Percentiles rank a stretch among this genome's conserved stretches.
Conservation (phyloP, 768 basidiomycete species). For the Udeniomyces megalosporus region DNA sequence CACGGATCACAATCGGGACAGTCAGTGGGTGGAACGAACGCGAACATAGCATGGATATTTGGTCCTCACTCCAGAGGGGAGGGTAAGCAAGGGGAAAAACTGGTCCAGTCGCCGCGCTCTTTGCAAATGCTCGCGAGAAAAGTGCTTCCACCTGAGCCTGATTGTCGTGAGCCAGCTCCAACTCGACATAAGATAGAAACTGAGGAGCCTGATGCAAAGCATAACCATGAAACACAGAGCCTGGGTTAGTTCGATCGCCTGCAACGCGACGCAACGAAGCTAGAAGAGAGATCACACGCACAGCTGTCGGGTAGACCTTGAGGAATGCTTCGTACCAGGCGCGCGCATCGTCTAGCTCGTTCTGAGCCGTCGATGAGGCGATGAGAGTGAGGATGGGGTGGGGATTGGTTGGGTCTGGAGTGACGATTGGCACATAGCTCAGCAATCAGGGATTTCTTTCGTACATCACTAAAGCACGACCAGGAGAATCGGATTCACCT, state of each 20-base stretch:
- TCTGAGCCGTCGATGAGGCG: constrained; percentile 54
- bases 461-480: too few species aligned
- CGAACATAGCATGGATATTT: background rate
- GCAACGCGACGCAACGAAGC: constrained; percentile 11
- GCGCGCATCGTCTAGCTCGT: constrained; percentile 64
- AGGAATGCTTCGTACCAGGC: constrained; percentile 67
- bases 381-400: constrained; percentile 60
- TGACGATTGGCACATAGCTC: too few species aligned
- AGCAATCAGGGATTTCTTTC: too few species aligned
- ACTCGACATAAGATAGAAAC: constrained; percentile 54
- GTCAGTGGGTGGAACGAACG: background rate
- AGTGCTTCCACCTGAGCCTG: constrained; percentile 66
- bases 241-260: constrained; percentile 20
- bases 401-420: constrained; percentile 19
- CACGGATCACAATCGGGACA: background rate
- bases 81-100: constrained; percentile 13
- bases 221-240: constrained; percentile 16
- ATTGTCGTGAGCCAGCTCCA: constrained; percentile 35
- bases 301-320: constrained; percentile 77
- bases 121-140: constrained; percentile 63
- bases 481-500: constrained; percentile 17
- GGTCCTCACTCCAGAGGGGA: constrained; percentile 11
- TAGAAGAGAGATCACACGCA: constrained; percentile 36
- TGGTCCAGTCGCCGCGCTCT: background rate
- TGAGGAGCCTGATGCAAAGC: constrained; percentile 45